Evolutionary conservation across 1,284 basidiomycete species (phyloP).

Genomic region (Tylopilus sp.): DNA sequence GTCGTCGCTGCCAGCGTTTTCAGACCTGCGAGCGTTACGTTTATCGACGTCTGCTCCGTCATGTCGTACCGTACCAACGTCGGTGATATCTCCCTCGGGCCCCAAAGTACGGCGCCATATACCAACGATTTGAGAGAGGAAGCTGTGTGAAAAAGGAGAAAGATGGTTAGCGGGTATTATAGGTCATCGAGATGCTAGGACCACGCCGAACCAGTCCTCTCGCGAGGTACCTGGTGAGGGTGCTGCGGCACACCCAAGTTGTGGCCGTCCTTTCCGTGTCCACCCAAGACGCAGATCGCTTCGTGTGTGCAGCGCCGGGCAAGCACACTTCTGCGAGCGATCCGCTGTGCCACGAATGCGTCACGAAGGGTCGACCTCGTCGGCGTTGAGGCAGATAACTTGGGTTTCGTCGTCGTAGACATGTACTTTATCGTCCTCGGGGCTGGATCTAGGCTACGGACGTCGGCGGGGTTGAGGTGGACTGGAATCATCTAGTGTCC

Average conservation of each 20-base stretch:
- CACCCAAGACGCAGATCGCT: slow-evolving; percentile 92
- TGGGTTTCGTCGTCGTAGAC: slow-evolving; percentile 76
- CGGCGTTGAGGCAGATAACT: slow-evolving; percentile 96
- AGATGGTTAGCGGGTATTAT: too few species aligned
- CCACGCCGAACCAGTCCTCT: slow-evolving; percentile 90
- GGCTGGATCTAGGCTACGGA: too few species aligned
- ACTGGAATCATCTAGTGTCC: too few species aligned
- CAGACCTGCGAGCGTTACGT: slow-evolving; percentile 71
- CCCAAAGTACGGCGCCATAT: too few species aligned
- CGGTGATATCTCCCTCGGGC: too few species aligned
- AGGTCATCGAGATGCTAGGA: neutral
- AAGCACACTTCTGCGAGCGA: slow-evolving; percentile 95
- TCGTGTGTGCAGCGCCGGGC: slow-evolving; percentile 92
- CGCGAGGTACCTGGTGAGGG: slow-evolving; percentile 91
- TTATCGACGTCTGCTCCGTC: slow-evolving; percentile 72
- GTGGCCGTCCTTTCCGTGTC: slow-evolving; percentile 95
- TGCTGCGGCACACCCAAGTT: slow-evolving; percentile 89
- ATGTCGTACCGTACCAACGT: slow-evolving; percentile 62
- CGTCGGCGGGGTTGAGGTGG: too few species aligned
- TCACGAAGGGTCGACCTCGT: slow-evolving; percentile 91
- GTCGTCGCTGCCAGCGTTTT: slow-evolving; percentile 53
- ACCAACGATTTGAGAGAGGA: too few species aligned
- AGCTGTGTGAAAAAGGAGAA: too few species aligned
- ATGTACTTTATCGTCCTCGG: too few species aligned
- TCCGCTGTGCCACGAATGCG: slow-evolving; percentile 98